Percentiles rank a stretch among this genome's conserved stretches.
These are phyloP conservation scores for Tylopilus plumbeoviolaceoides DNA, from an alignment of 768 basidiomycete species.

Conservation along the genomic window DNA sequence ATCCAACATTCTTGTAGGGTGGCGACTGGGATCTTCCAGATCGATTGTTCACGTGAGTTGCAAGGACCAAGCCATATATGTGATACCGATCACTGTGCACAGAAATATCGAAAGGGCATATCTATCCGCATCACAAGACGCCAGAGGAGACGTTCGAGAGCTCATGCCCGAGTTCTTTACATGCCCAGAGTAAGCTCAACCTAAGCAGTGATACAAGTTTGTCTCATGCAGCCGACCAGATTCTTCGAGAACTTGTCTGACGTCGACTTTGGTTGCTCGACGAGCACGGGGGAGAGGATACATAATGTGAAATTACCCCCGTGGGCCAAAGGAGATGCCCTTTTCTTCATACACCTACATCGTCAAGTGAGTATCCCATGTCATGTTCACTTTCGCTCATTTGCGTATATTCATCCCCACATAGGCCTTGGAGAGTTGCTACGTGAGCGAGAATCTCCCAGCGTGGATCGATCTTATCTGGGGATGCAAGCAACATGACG, in stretches of 20 bases:
- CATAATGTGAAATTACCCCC: slow-evolving; percentile 86
- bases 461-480: slow-evolving; percentile 95
- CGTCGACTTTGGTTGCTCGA: slow-evolving; percentile 74
- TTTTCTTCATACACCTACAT: slow-evolving; percentile 77
- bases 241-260: slow-evolving; percentile 80
- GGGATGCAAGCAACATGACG: slow-evolving; percentile 82
- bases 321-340: slow-evolving; percentile 83
- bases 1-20: slow-evolving; percentile 47
- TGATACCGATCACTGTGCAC: slow-evolving; percentile 6
- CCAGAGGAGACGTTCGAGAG: slow-evolving; percentile 90
- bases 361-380: slow-evolving; percentile 49
- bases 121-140: slow-evolving; percentile 78
- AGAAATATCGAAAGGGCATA: slow-evolving; percentile 82
- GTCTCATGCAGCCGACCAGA: slow-evolving; percentile 34
- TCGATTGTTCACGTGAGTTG: slow-evolving; percentile 67
- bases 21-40: slow-evolving; percentile 95
- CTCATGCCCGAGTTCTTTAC: slow-evolving; percentile 88
- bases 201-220: no score
- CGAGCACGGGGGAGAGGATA: slow-evolving; percentile 72
- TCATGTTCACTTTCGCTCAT: neutral
- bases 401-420: neutral
- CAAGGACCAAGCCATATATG: neutral
- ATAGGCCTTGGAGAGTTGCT: slow-evolving; percentile 83
- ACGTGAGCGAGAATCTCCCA: slow-evolving; percentile 79
- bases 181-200: slow-evolving; percentile 60